Base-by-base conservation (phyloP, 352 stramenopile species). In the Pythium guiyangense region DNA sequence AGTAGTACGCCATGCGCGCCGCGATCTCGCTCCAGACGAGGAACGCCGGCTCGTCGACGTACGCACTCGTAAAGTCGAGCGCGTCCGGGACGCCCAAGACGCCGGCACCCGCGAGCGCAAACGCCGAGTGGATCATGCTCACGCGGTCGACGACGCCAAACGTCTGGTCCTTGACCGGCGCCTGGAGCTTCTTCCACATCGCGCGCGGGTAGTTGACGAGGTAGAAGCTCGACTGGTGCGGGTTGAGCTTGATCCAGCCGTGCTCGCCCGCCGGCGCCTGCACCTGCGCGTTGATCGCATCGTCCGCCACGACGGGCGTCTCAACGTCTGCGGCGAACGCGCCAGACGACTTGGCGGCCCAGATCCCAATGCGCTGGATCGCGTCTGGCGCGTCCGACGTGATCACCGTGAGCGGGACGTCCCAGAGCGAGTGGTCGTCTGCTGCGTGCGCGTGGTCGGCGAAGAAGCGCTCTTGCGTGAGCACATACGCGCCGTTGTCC, bases 191-290 rank as follows among this genome's bases (percentile, higher is more conserved):
- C 29, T 84, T 74, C 70, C 96, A 92, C 73, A 98, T 84, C 39
- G 85, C 79, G 6, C 78, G 66, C 6, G 87, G 84, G 66, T 97
- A 97, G 52, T 96, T 94, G n/a, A 98, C 92, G 20, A 97, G 74
- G 73, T 98, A 97, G 39, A 96, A 97, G 31, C 96, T 90, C 56
- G 97, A 79, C 62, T 98, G 96, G 58, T 88, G 86, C 17, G 87
- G 88, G 77, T 99, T 99, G 14, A 98, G 74, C 72, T 98, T 98
- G 54, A 99, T 80, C 91, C 90, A 99, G 11, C 70, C 72, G 22
- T 73, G 71, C 18, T 69, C 57, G 0, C 37, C 61, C 17, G 39
- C 44, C n/a, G 61, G 60, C 2, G 97, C 46, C 49, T 88, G 70
- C 17, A 95, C 84, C 49, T 93, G 79, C 51, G 82, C 66, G 46